A percentile compares a stretch with the other conserved stretches of the same genome.
Evolutionary conservation across 805 yeast genomes (phyloP).

Genomic region (Candida parachauliodes): DNA sequence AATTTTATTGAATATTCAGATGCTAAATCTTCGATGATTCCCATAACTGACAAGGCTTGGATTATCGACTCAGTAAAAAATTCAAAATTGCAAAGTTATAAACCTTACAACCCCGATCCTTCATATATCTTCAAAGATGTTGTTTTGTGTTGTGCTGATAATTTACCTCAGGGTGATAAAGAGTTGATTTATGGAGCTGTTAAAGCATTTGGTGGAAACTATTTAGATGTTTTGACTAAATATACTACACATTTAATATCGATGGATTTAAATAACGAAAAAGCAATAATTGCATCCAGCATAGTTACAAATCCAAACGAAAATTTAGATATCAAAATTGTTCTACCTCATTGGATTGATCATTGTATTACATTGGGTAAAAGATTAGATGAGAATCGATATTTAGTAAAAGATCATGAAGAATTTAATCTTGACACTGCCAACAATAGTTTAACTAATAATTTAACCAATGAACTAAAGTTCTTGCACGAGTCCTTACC

Average conservation of each 20-base stretch:
- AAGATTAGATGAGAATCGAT: conserved; percentile 51
- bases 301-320: conserved; percentile 15
- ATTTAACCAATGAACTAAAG: background rate
- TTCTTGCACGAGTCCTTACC: conserved; percentile 8
- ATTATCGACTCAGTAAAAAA: conserved; percentile 43
- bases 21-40: conserved; percentile 53
- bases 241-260: conserved; percentile 80
- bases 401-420: conserved; percentile 37
- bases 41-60: conserved; percentile 65
- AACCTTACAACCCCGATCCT: conserved; percentile 72
- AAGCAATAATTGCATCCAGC: conserved; percentile 53
- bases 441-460: background rate
- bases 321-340: conserved; percentile 44
- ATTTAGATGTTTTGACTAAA: conserved; percentile 56
- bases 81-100: conserved; percentile 44
- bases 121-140: conserved; percentile 58
- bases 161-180: conserved; percentile 53
- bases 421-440: conserved; percentile 1
- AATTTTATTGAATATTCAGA: conserved; percentile 50
- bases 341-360: conserved; percentile 78
- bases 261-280: conserved; percentile 48
- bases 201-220: conserved; percentile 74
- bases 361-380: conserved; percentile 56
- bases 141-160: conserved; percentile 57
- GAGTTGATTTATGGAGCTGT: conserved; percentile 70